Evolutionary conservation across 331 rosid species (phyloP).

Genomic region (Dryas integrifolia): DNA sequence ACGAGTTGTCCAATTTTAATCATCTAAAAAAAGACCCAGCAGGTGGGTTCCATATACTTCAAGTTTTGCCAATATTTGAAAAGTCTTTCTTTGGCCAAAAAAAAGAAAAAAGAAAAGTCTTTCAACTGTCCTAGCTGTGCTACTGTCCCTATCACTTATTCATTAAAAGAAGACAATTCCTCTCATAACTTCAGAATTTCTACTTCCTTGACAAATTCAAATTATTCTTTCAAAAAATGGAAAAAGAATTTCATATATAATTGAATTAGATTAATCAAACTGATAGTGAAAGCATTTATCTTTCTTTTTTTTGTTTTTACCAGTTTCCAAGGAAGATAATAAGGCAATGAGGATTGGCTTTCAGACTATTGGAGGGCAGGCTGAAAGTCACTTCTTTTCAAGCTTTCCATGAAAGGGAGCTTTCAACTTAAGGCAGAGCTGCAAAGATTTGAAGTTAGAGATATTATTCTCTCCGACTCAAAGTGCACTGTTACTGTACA

Average conservation of each 20-base stretch:
- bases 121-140: background rate
- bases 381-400: background rate
- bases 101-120: background rate
- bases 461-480: background rate
- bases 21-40: background rate
- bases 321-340: conserved; percentile 3
- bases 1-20: background rate
- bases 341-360: conserved; percentile 23
- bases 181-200: background rate
- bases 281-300: background rate
- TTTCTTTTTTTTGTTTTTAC: too few relatives aligned
- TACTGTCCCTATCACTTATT: background rate
- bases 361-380: conserved; percentile 15
- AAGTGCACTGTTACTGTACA: background rate
- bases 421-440: conserved; percentile 5
- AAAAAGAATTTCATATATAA: too few relatives aligned
- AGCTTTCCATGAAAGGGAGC: conserved; percentile 13
- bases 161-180: background rate
- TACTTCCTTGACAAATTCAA: background rate
- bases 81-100: background rate
- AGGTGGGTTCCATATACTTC: background rate
- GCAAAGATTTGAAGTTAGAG: background rate
- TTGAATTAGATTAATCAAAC: background rate
- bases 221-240: too few relatives aligned
- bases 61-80: background rate